Percentiles rank a stretch among this genome's conserved stretches.
Conservation (phyloP, 306 rosid species). For the Castanea mollissima region DNA sequence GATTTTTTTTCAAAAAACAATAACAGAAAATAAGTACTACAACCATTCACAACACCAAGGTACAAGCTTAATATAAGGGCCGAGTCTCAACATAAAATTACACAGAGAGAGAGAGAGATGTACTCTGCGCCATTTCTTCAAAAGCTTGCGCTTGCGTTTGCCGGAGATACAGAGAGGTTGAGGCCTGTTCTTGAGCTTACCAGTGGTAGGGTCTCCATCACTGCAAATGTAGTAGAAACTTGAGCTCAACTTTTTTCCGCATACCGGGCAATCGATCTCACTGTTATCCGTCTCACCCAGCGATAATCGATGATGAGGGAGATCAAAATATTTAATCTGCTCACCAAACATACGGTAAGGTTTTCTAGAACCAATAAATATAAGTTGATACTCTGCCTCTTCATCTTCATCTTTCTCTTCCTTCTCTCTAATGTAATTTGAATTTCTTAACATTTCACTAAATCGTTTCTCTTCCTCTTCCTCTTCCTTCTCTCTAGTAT, state of each 20-base stretch:
- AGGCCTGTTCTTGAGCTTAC: slow-evolving; percentile 58
- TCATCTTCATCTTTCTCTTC: too few species aligned
- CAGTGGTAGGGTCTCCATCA: slow-evolving; percentile 40
- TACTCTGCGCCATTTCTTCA: slow-evolving; percentile 78
- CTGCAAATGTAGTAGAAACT: fast-evolving
- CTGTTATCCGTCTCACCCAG: fast-evolving
- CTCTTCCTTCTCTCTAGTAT: too few species aligned
- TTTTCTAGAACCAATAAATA: too few species aligned
- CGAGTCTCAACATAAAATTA: not conserved
- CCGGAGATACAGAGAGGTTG: slow-evolving; percentile 64
- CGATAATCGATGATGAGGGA: too few species aligned
- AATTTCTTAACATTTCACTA: too few species aligned
- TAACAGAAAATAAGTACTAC: not conserved
- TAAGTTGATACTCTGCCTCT: too few species aligned
- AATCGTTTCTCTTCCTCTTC: too few species aligned
- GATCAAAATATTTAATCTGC: too few species aligned
- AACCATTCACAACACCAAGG: not conserved
- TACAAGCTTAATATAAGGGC: too few species aligned
- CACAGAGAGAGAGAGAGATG: not conserved
- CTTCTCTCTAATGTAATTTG: too few species aligned
- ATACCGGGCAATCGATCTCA: too few species aligned
- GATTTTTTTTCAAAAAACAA: not conserved
- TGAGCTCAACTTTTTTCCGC: fast-evolving
- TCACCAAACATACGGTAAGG: too few species aligned
- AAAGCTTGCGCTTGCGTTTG: slow-evolving; percentile 93